Evolutionary conservation across 108 stramenopile species (phyloP).

Genomic region (Pinguiococcus pyrenoidosus): DNA sequence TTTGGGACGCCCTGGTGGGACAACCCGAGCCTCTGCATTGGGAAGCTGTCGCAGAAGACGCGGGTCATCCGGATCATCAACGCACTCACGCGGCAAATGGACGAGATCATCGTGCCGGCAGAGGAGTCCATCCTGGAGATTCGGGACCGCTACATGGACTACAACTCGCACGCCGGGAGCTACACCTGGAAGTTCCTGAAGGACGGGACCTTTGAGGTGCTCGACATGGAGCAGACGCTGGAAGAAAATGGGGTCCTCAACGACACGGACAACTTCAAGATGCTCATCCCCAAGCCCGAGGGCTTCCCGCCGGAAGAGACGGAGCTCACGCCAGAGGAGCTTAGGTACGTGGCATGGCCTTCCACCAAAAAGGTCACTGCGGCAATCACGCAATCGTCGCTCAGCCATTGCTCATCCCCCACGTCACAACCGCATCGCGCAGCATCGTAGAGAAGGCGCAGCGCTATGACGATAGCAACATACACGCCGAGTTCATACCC

Average conservation of each 20-base stretch:
- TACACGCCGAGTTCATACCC: constrained; percentile 34
- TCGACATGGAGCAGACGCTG: constrained; percentile 39
- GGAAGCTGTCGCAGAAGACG: constrained; percentile 26
- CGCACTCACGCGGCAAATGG: constrained; percentile 34
- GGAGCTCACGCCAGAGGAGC: too few species aligned
- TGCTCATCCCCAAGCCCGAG: too few species aligned
- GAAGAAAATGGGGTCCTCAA: constrained; percentile 44
- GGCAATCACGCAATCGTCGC: too few species aligned
- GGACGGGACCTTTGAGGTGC: constrained; percentile 21
- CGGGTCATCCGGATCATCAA: constrained; percentile 35
- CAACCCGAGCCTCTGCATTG: constrained; percentile 28
- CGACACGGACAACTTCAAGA: constrained; percentile 28
- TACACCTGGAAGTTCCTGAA: constrained; percentile 48
- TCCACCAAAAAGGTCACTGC: too few species aligned
- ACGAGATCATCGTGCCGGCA: constrained; percentile 30
- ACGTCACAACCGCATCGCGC: too few species aligned
- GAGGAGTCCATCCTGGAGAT: constrained; percentile 46
- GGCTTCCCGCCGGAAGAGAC: too few species aligned
- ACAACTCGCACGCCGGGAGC: constrained; percentile 42
- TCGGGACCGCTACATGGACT: constrained; percentile 38
- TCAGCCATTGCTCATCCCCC: too few species aligned
- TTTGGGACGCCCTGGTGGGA: constrained; percentile 45
- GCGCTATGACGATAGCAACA: too few species aligned
- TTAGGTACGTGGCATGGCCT: too few species aligned
- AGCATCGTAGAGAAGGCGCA: too few species aligned